These are phyloP conservation scores for Phytophthora quininea DNA, from an alignment of 352 stramenopile species.

Conservation along the genomic window DNA sequence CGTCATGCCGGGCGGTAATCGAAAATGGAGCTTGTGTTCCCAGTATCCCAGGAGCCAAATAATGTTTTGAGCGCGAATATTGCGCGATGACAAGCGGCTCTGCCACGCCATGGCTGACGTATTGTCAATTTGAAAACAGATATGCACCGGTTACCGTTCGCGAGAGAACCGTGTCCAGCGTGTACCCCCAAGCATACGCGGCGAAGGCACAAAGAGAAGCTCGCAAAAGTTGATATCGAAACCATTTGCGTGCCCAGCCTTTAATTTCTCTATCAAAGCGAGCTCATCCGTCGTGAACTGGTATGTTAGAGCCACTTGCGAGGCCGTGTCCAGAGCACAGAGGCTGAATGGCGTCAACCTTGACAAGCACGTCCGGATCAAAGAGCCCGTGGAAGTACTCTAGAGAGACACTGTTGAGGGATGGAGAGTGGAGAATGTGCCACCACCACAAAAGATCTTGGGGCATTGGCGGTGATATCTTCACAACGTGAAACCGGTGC, in stretches of 20 bases:
- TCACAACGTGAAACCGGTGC: not conserved
- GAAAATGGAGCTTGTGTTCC: not conserved
- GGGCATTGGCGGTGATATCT: not conserved
- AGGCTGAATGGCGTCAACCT: conserved; percentile 11
- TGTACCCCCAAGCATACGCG: not conserved
- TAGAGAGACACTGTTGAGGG: conserved; percentile 14
- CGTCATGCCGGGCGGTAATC: conserved; percentile 2
- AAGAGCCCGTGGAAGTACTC: conserved; percentile 3
- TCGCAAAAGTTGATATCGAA: conserved; percentile 31
- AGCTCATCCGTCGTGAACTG: not conserved
- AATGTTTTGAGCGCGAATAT: conserved; percentile 6
- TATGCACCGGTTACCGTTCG: not conserved
- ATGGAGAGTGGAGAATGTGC: conserved; percentile 4
- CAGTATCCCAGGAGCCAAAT: not conserved
- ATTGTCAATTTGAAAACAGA: conserved; percentile 21
- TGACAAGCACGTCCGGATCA: conserved; percentile 3
- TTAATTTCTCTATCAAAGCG: not conserved
- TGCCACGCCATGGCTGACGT: conserved; percentile 15
- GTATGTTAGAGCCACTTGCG: not conserved
- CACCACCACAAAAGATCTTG: conserved; percentile 19
- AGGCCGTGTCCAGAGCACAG: conserved; percentile 5
- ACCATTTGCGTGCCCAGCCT: not conserved
- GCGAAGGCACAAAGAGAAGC: conserved; percentile 7
- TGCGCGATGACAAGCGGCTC: not conserved
- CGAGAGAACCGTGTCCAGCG: not conserved